Base-by-base conservation (phyloP, 139 green algal genomes). In the Ettlia oleoabundans region DNA sequence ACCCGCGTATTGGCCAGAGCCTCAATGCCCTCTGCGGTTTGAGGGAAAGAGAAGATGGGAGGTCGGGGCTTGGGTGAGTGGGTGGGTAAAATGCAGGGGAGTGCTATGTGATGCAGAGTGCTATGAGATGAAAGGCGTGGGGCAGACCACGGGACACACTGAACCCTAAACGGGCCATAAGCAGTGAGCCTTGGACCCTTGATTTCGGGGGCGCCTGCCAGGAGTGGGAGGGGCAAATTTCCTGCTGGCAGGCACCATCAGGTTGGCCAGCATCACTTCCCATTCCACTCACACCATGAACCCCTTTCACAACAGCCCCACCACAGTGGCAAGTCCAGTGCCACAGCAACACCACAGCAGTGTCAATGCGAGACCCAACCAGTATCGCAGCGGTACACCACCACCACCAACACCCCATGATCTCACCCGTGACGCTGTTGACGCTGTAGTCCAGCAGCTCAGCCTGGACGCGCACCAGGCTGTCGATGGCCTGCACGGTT, bases 1-100 rank as follows among this genome's bases (percentile, higher is more conserved):
- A 99, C 93, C 15, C 95, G 88, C 2, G 94, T 98, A 61, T 86
- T 86, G 2, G 96, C 96, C 70, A 99, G 85, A 1, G 96, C 94
- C 82, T 99, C 95, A 42, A 99, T 99, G 53, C 97, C 97, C 83
- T 98, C 91, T 26, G 93, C 38, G 93, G 38, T 98, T 83, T 58
- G 75, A 90, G 87, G 98, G 98, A 85, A 97, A 90, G 30, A 85
- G 81, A 42, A 98, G 9, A 38, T 28, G 55, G 15, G 5, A 22
- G 55, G 55, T n/a, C 5, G 55, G 5, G 55, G 55, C 18, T 28
- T 15, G 55, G 55, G 55, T 15, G 18, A 32, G 55, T 28, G 21
- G 21, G 55, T 32, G 15, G 21, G 18, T 65, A 22, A 28, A 65
- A 65, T 15, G 55, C 28, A 32, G 55, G 55, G 18, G 5, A 22